Evolutionary conservation across 805 yeast genomes (phyloP).

Genomic region (Clavispora vitiphila): DNA sequence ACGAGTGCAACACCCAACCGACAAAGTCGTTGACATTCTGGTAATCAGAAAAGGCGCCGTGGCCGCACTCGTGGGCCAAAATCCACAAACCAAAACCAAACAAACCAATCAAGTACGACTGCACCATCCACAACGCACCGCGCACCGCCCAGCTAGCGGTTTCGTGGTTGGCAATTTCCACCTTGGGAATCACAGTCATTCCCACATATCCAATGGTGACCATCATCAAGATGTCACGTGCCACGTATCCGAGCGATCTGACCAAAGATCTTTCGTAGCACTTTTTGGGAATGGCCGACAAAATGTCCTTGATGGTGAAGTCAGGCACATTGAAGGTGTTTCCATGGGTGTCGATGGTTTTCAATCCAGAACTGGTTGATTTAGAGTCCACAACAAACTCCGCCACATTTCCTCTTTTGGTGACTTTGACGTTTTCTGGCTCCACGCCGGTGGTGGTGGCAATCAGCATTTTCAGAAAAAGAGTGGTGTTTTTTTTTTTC

Average conservation of each 20-base stretch:
- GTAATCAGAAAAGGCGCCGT: constrained; percentile 56
- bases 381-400: constrained; percentile 1
- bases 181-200: constrained; percentile 37
- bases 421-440: background rate
- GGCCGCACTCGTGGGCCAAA: constrained; percentile 63
- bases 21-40: constrained; percentile 47
- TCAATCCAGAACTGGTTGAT: constrained; percentile 6
- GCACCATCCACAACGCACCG: constrained; percentile 38
- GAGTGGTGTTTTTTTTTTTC: background rate
- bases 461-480: background rate
- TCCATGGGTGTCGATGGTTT: constrained; percentile 51
- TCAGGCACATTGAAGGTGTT: constrained; percentile 57
- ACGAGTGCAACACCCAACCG: constrained; percentile 60
- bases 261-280: constrained; percentile 52
- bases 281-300: constrained; percentile 55
- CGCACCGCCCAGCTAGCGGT: constrained; percentile 24
- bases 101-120: constrained; percentile 39
- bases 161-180: constrained; percentile 34
- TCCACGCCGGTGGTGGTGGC: constrained; percentile 1
- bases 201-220: constrained; percentile 39
- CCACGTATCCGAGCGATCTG: constrained; percentile 48
- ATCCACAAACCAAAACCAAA: constrained; percentile 59
- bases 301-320: constrained; percentile 52
- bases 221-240: constrained; percentile 48
- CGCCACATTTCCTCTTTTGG: constrained; percentile 1